Conservation (phyloP, 805 yeast species). For the Candida dajiaensis region DNA sequence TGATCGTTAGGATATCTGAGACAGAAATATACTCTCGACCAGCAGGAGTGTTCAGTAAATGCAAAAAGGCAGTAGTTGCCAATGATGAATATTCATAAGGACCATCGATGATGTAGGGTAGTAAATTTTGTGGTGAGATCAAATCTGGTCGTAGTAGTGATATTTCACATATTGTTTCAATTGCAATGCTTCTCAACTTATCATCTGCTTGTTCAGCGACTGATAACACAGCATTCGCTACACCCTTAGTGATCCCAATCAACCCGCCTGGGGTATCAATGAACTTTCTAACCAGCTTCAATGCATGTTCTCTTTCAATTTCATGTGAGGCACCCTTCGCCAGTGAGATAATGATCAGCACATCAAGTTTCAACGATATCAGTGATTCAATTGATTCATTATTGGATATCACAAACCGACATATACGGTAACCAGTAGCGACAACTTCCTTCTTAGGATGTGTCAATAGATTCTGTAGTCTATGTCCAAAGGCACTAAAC, state of each 20-base stretch:
- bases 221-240: constrained; percentile 61
- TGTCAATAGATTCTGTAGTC: constrained; percentile 55
- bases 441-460: constrained; percentile 55
- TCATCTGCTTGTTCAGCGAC: constrained; percentile 52
- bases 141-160: constrained; percentile 38
- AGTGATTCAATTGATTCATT: constrained; percentile 48
- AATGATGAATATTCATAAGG: constrained; percentile 39
- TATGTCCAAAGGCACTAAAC: constrained; percentile 46
- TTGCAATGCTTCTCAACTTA: constrained; percentile 40
- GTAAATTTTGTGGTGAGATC: constrained; percentile 34
- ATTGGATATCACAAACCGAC: constrained; percentile 57
- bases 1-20: constrained; percentile 52
- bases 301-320: constrained; percentile 70
- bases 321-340: constrained; percentile 48
- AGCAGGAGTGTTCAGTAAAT: constrained; percentile 51
- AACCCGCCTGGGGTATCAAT: constrained; percentile 50
- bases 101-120: constrained; percentile 47
- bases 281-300: constrained; percentile 62
- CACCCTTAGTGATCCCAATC: constrained; percentile 49
- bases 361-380: constrained; percentile 50
- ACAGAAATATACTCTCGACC: constrained; percentile 50
- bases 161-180: constrained; percentile 50
- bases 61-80: constrained; percentile 42
- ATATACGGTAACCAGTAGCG: constrained; percentile 70
- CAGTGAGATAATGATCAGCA: constrained; percentile 57